Evolutionary conservation across 108 stramenopile genomes (phyloP).

Genomic region (Fistulifera solaris): DNA sequence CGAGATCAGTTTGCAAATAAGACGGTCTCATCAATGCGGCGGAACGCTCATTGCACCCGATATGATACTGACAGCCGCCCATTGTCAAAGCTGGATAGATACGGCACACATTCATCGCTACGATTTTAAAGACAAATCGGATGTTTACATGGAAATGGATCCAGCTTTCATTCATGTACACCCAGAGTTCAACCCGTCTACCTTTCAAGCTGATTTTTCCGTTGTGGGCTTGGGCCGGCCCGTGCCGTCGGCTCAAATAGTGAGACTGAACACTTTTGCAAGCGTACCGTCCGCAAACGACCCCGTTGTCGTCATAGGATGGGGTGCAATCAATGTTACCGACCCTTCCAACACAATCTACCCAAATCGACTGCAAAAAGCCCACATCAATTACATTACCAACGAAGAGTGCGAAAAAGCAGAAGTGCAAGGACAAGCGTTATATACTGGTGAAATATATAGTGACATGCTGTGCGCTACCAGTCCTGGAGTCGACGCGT

Average conservation of each 20-base stretch:
- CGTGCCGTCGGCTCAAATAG: constrained; percentile 7
- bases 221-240: constrained; percentile 28
- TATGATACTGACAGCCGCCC: constrained; percentile 56
- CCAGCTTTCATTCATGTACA: constrained; percentile 29
- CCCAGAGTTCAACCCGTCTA: constrained; percentile 25
- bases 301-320: constrained; percentile 24
- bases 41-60: constrained; percentile 60
- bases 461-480: background rate
- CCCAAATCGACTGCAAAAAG: constrained; percentile 19
- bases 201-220: constrained; percentile 36
- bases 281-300: constrained; percentile 5
- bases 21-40: constrained; percentile 31
- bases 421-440: background rate
- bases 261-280: constrained; percentile 14
- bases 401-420: constrained; percentile 18
- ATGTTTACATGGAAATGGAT: constrained; percentile 24
- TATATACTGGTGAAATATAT: background rate
- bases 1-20: constrained; percentile 5
- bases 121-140: constrained; percentile 14
- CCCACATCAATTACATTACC: constrained; percentile 24
- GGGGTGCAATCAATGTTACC: constrained; percentile 13
- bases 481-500: background rate
- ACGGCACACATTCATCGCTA: constrained; percentile 30
- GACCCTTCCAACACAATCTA: constrained; percentile 1
- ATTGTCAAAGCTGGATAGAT: constrained; percentile 28